Base-by-base conservation (phyloP, 345 rosid species). In the Populus davidiana region DNA sequence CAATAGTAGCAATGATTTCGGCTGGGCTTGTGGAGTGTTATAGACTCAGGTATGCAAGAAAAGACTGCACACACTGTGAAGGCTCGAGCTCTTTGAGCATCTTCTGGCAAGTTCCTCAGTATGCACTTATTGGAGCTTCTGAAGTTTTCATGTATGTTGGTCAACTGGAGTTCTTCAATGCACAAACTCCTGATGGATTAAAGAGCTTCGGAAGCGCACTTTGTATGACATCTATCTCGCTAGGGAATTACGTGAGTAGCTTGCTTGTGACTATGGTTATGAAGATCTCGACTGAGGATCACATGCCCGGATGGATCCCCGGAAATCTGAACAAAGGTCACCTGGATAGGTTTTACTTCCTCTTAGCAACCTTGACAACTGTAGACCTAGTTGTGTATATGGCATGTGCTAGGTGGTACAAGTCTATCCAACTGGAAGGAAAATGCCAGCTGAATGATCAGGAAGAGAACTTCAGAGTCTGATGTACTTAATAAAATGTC, bases 91-190 rank as follows among this genome's bases (percentile, higher is more conserved):
- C 97, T 73, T 74, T 96, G 74, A 96, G 96, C 90, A 94, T 96
- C 85, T 90, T 96, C 85, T 96, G 99, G 99, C 97, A 96, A 87
- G 90, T 91, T 71, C 99, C 99, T 1, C 99, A 94, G 71, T 96
- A 90, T 66, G 92, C 91, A 4, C 84, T 96, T 7, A 92, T 94
- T 1, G 99, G 99, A 68, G 99, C 98, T 49, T 96, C 99, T 25
- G 99, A 96, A 84, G 99, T 96, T 66, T 96, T 96, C 89, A 96
- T 96, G 99, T 96, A 93, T 54, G 99, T 96, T 0, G 94, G 97
- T 21, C 98, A 96, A 81, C 88, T 96, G 20, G 99, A 96, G 80
- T 96, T 96, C 89, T 96, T 96, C 88, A 96, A 94, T 65, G 92
- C 97, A 1, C 99, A 96, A 64, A 80, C 99, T n/a, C 99, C 98